Percentiles rank a stretch among this genome's conserved stretches.
Evolutionary conservation across 305 asterid species (phyloP).

Genomic region (Lippia alba): DNA sequence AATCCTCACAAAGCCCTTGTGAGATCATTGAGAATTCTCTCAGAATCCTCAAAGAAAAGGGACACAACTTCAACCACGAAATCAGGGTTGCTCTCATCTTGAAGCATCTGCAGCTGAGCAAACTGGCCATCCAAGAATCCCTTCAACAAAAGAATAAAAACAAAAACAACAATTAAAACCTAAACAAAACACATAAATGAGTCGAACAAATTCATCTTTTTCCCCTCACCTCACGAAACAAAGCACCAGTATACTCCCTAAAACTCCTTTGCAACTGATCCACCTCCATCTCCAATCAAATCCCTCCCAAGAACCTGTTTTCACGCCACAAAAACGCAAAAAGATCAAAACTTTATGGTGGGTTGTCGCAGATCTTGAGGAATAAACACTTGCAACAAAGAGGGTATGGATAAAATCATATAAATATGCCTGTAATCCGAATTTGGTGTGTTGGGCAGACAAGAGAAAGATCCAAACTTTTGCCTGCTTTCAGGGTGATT

Average conservation of each 20-base stretch:
- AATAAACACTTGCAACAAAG: slow-evolving; percentile 28
- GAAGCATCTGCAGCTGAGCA: slow-evolving; percentile 70
- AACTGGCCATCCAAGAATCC: slow-evolving; percentile 78
- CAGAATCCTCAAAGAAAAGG: slow-evolving; percentile 82
- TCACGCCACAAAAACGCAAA: not conserved
- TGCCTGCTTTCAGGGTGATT: slow-evolving; percentile 35
- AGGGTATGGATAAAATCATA: slow-evolving; percentile 28
- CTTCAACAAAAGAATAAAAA: slow-evolving; percentile 40
- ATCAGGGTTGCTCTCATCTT: slow-evolving; percentile 82
- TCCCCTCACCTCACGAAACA: slow-evolving; percentile 61
- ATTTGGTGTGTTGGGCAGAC: slow-evolving; percentile 37
- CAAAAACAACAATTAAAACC: not conserved
- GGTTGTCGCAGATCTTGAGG: slow-evolving; percentile 42
- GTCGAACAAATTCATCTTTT: not conserved
- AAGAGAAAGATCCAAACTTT: slow-evolving; percentile 29
- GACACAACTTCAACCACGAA: slow-evolving; percentile 79
- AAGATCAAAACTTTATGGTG: slow-evolving; percentile 27
- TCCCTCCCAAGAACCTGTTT: not conserved
- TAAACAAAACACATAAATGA: not conserved
- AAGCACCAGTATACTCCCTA: slow-evolving; percentile 52
- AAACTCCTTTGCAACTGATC: slow-evolving; percentile 66
- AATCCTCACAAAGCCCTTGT: slow-evolving; percentile 57
- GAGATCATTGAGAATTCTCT: slow-evolving; percentile 72
- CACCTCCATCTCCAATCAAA: slow-evolving; percentile 53
- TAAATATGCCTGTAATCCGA: slow-evolving; percentile 44